phyloP scores from a whole-genome alignment of 1,284 basidiomycete genomes.

The Rhodotorula sp. region DNA sequence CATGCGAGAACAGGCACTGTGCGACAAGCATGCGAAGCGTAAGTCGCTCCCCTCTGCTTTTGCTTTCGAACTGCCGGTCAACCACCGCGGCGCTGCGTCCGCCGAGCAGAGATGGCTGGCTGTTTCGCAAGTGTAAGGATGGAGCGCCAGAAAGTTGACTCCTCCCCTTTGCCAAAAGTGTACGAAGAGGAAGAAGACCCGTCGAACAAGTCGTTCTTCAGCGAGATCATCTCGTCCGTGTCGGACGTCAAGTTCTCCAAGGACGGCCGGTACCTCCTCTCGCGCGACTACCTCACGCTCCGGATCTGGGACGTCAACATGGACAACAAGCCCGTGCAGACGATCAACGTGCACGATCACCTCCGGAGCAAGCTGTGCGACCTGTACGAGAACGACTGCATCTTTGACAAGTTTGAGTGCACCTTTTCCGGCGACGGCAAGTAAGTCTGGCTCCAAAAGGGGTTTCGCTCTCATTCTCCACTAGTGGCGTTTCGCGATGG shows the following conservation, averaged over 20 bases:
- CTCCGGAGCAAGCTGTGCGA: constrained; percentile 96
- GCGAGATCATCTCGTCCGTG: constrained; percentile 99
- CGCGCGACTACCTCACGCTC: constrained; percentile 93
- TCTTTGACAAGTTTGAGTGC: constrained; percentile 99
- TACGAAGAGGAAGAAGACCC: constrained; percentile 99
- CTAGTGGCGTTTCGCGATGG: too few species aligned
- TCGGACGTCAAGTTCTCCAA: constrained; percentile 99
- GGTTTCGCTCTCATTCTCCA: too few species aligned
- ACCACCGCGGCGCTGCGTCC: too few species aligned
- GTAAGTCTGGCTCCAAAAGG: constrained; percentile 63
- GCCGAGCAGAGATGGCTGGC: too few species aligned
- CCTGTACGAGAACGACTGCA: constrained; percentile 99
- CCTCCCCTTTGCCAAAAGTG: constrained; percentile 56
- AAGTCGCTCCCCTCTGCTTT: constrained; percentile 47
- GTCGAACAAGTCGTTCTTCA: constrained; percentile 96
- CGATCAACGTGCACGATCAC: constrained; percentile 98
- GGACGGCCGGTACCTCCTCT: constrained; percentile 94
- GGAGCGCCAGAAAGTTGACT: not conserved
- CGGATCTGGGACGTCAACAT: constrained; percentile 99
- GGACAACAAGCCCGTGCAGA: constrained; percentile 95
- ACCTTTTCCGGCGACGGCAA: constrained; percentile 93
- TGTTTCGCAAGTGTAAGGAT: too few species aligned
- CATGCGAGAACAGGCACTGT: constrained; percentile 97
- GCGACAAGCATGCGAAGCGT: constrained; percentile 97
- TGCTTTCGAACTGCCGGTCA: too few species aligned